Base-by-base conservation (phyloP, 2,329 filamentous ascomycete genomes). In the Calonectria naviculata region DNA sequence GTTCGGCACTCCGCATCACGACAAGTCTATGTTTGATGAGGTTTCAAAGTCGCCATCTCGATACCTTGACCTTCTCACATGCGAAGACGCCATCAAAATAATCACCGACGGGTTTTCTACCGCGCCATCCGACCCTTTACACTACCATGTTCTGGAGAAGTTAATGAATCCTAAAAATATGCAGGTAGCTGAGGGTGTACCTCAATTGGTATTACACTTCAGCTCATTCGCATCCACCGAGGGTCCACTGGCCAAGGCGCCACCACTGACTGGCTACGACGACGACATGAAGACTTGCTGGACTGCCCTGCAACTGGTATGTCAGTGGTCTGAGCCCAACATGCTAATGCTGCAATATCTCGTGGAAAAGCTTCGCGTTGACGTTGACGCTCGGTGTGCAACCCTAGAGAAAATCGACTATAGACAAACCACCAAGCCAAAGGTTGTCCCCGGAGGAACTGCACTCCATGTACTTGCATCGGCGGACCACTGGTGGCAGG, bases 391-490 rank as follows among this genome's bases (percentile, higher is more conserved):
- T 0, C 71, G 21, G 0, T 63, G 17, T 24, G 69, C 63, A 3
- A 5, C 9, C 21, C 9, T 34, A 8, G 8, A 49, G 2, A 26
- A 21, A 1, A 17, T 7, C 2, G 26, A 70, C 2, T 5, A 3
- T 12, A n/a, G 26, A 3, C 3, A 24, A 3, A 19, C 9, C 19
- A 21, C 8, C 2, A 46, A 3, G 1, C 2, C 17, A 0, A 26
- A 65, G 2, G 38, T 62, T 3, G 15, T 21, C 10, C 38, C 47
- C 10, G 73, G 74, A 17, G 62, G 52, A 1, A 76, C 71, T 2
- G 74, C 73, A 17, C 66, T 78, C 1, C 76, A 78, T 52, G 7
- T 74, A 0, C 66, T 78, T 2, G 75, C 75, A 3, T 65, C 71
- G 9, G 74, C 58, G 3, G 49, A 65, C 13, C 10, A 49, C 10